Evolutionary conservation across 1,139 yeast species (phyloP), one percentile per base, ranked within the genome.

Genomic region (Yamadazyma diddensiae): DNA sequence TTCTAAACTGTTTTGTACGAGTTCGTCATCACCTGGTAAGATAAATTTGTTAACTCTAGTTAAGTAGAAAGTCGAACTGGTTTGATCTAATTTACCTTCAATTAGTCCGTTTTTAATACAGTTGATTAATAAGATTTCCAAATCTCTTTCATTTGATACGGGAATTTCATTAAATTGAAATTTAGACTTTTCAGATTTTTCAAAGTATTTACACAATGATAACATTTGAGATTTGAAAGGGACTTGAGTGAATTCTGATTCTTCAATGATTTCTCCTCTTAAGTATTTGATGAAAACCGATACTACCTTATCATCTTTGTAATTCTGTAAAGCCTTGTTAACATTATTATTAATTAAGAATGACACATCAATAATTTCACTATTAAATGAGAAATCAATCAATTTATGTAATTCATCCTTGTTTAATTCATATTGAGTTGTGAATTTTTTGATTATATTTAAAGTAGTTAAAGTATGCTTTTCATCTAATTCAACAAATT

Each of bases 61-160:
- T 46, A 70, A 64, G 38, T 60, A 53, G 50, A 70, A 68, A n/a
- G 62, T 54, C 42, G 64, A 60, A 24, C 63, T 65, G 30, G 68
- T 55, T 52, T 70, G 76, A 48, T 68, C 67, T 46, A 70, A 62
- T 46, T 66, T 68, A 35, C 75, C 76, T 50, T 67, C 73, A 37
- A 70, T 50, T 31, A 70, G 67, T 27, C 68, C 67, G 10, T 65
- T 57, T 46, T 66, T 67, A 43, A 70, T 69, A 26, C 73, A 59
- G 44, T 65, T 64, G 24, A 70, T 64, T 42, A 70, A 56, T 39
- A 68, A 58, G 29, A 59, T 50, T 50, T 70, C 75, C 37, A 69
- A 62, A 35, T 64, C 71, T 24, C 53, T 46, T 21, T 58, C 38
- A n/a, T 59, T 48, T n/a, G 54, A 45, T 11, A 54, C 57, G 26